Percentiles rank a stretch among this genome's conserved stretches.
Conservation (phyloP, 148 eudicot genomes). For the Salicornia ramosissima region DNA sequence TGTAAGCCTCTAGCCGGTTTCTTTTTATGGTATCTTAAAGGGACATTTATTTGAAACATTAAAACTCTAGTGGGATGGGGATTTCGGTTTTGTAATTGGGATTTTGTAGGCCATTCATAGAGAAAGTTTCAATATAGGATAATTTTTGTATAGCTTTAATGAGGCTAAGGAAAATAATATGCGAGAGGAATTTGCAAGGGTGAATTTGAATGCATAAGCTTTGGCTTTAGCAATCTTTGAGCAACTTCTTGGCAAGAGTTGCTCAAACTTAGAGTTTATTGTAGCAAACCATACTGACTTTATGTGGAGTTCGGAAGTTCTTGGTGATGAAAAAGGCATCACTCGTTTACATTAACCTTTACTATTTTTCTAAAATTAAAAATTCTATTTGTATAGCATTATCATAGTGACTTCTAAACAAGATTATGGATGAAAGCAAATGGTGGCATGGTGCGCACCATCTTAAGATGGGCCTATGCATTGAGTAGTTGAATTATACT, state of each 20-base stretch:
- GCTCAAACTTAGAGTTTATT: not conserved
- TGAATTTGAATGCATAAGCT: not conserved
- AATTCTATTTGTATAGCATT: not conserved
- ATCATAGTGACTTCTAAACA: not conserved
- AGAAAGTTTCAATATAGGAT: too few species aligned
- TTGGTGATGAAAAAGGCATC: not conserved
- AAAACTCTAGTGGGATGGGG: not conserved
- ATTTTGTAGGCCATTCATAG: too few species aligned
- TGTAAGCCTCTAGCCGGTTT: not conserved
- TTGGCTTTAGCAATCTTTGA: not conserved
- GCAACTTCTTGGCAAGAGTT: not conserved
- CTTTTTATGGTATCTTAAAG: not conserved
- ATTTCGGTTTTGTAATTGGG: not conserved
- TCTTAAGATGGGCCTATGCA: not conserved
- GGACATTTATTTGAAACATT: not conserved
- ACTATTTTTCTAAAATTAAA: not conserved
- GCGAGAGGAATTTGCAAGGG: too few species aligned
- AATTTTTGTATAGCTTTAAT: too few species aligned
- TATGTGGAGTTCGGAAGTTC: not conserved
- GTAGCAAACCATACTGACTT: too few species aligned
- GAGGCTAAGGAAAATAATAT: too few species aligned
- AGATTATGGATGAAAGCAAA: not conserved
- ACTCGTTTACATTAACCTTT: not conserved
- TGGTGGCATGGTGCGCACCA: not conserved
- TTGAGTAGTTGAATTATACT: not conserved